A percentile compares a stretch with the other conserved stretches of the same genome.
These are phyloP conservation scores for Cercospora sesami DNA, from an alignment of 2,329 filamentous ascomycete species.

Conservation along the genomic window DNA sequence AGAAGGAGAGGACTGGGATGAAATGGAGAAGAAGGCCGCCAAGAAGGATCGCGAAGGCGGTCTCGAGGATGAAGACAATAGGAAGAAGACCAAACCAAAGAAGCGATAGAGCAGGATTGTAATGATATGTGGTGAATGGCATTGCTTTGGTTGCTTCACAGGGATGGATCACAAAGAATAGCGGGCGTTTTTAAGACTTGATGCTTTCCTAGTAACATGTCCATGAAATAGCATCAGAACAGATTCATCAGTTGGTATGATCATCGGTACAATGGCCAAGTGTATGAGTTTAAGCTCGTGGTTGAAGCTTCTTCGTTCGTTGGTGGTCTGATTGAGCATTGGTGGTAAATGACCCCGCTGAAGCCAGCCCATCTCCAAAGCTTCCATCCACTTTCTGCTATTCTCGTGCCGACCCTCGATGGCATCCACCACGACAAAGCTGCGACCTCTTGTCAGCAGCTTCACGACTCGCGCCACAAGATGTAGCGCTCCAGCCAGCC, in stretches of 20 bases:
- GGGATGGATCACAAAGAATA: background rate
- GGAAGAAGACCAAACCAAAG: slow-evolving; percentile 59
- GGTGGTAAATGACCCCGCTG: background rate
- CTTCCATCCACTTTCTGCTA: background rate
- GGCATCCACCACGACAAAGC: slow-evolving; percentile 4
- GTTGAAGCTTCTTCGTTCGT: background rate
- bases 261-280: background rate
- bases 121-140: background rate
- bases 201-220: background rate
- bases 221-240: background rate
- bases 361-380: background rate
- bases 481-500: background rate
- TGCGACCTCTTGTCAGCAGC: background rate
- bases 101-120: slow-evolving; percentile 25
- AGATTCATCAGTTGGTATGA: background rate
- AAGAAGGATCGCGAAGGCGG: slow-evolving; percentile 60
- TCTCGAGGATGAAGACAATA: slow-evolving; percentile 56
- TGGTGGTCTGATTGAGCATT: background rate
- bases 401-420: slow-evolving; percentile 2
- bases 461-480: background rate
- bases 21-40: slow-evolving; percentile 81
- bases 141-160: background rate
- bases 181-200: background rate
- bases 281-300: background rate
- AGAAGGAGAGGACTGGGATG: slow-evolving; percentile 86